A percentile compares a stretch with the other conserved stretches of the same genome.
phyloP scores from a whole-genome alignment of 2,329 filamentous ascomycete genomes.

The Tothia fuscella region DNA sequence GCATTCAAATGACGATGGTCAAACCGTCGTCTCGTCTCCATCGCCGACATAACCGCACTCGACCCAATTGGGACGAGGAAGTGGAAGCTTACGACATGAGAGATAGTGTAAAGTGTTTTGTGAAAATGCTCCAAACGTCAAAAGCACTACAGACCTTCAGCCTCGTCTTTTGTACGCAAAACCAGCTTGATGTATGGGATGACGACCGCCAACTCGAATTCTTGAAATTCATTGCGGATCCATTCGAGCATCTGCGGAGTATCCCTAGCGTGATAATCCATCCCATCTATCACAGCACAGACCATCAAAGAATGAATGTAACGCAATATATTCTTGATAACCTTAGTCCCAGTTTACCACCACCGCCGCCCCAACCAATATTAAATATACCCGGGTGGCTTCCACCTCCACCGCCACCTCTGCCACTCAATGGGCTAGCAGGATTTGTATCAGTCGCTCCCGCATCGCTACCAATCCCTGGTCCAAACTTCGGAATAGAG shows the following conservation, averaged over 20 bases:
- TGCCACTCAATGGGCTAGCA: too few relatives aligned
- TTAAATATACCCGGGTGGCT: too few relatives aligned
- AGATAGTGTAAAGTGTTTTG: neutral
- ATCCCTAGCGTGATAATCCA: conserved; percentile 6
- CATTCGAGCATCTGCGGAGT: conserved; percentile 2
- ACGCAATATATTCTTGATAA: conserved; percentile 6
- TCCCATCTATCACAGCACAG: conserved; percentile 1
- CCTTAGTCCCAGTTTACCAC: neutral
- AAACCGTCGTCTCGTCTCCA: neutral
- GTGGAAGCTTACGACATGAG: conserved; percentile 6
- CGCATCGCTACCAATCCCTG: neutral
- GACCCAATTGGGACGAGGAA: neutral
- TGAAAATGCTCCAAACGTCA: neutral
- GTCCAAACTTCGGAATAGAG: neutral
- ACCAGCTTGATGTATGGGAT: neutral
- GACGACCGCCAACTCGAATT: conserved; percentile 2
- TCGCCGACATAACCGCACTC: neutral
- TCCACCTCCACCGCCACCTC: too few relatives aligned
- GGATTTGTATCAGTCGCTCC: too few relatives aligned
- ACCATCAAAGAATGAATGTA: neutral
- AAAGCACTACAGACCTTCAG: conserved; percentile 2
- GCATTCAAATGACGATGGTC: conserved; percentile 6
- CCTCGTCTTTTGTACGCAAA: conserved; percentile 4
- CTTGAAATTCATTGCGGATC: neutral
- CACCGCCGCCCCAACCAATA: neutral